Conservation (phyloP, 768 basidiomycete genomes). For the Tylopilus vinaceipallidus region DNA sequence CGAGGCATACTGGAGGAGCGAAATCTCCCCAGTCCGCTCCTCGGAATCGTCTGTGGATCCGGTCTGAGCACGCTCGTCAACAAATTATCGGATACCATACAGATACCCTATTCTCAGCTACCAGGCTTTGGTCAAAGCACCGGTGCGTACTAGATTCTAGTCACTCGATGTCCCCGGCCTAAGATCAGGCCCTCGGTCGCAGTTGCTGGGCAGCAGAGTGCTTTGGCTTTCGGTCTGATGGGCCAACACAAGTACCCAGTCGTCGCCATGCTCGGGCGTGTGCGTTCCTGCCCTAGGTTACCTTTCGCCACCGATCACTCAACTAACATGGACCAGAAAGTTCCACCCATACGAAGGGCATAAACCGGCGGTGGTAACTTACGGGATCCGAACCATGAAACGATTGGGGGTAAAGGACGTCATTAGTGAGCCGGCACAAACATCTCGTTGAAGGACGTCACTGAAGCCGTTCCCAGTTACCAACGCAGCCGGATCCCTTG, state of each 20-base stretch:
- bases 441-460: not conserved
- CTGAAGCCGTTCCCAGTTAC: conserved; percentile 53
- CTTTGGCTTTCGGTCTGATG: conserved; percentile 77
- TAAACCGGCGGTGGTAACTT: conserved; percentile 62
- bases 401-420: conserved; percentile 70
- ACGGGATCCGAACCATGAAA: conserved; percentile 79
- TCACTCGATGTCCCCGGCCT: not conserved
- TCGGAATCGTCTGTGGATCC: conserved; percentile 87
- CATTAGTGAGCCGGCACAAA: conserved; percentile 55
- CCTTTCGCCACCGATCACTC: not conserved
- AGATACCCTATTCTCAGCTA: conserved; percentile 64
- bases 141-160: conserved; percentile 41
- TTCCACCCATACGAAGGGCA: conserved; percentile 90
- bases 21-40: conserved; percentile 51
- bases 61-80: conserved; percentile 76
- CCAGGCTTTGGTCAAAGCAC: conserved; percentile 78
- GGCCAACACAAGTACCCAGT: conserved; percentile 70
- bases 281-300: conserved; percentile 32
- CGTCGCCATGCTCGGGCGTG: conserved; percentile 87
- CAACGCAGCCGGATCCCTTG: conserved; percentile 84
- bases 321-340: conserved; percentile 36
- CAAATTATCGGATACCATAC: conserved; percentile 51
- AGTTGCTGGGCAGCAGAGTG: conserved; percentile 83
- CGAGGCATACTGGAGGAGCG: conserved; percentile 22
- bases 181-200: not conserved